Evolutionary conservation across 495 filamentous ascomycete species (phyloP).

Genomic region (Penicillium verhagenii): DNA sequence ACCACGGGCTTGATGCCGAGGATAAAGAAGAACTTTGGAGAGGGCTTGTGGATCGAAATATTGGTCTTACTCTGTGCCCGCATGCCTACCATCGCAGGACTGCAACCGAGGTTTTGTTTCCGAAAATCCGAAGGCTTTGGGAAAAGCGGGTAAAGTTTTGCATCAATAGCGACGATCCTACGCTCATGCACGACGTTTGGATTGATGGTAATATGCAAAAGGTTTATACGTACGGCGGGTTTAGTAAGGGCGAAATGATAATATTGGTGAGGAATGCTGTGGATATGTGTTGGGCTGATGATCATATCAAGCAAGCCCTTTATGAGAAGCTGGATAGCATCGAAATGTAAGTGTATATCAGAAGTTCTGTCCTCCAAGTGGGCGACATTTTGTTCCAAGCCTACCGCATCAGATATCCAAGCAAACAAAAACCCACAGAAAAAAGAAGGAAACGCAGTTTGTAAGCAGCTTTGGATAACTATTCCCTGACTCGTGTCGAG

Average conservation of each 20-base stretch:
- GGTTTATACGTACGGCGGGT: conserved; percentile 31
- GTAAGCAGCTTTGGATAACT: too few species aligned
- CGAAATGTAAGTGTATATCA: too few species aligned
- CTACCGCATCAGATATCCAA: too few species aligned
- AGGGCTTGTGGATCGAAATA: conserved; percentile 26
- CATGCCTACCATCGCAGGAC: conserved; percentile 42
- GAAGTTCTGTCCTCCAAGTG: too few species aligned
- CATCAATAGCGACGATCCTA: conserved; percentile 43
- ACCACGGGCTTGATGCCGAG: conserved; percentile 41
- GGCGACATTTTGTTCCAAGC: too few species aligned
- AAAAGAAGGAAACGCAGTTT: too few species aligned
- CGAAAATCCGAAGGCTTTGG: conserved; percentile 35
- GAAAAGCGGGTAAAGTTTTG: conserved; percentile 37
- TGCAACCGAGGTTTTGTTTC: conserved; percentile 36
- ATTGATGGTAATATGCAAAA: conserved; percentile 43
- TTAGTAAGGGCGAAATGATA: conserved; percentile 35
- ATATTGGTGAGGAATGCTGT: conserved; percentile 35
- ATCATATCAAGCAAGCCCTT: conserved; percentile 22
- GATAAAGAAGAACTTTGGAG: conserved; percentile 30
- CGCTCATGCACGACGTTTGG: conserved; percentile 45
- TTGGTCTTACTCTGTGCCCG: conserved; percentile 44
- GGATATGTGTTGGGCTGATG: conserved; percentile 41
- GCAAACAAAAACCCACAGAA: too few species aligned
- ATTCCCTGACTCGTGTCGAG: too few species aligned
- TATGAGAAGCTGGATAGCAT: conserved; percentile 20